Evolutionary conservation across 2,329 filamentous ascomycete species (phyloP), one percentile per base, ranked within the genome.

Genomic region (Ophiosphaerella herpotricha): DNA sequence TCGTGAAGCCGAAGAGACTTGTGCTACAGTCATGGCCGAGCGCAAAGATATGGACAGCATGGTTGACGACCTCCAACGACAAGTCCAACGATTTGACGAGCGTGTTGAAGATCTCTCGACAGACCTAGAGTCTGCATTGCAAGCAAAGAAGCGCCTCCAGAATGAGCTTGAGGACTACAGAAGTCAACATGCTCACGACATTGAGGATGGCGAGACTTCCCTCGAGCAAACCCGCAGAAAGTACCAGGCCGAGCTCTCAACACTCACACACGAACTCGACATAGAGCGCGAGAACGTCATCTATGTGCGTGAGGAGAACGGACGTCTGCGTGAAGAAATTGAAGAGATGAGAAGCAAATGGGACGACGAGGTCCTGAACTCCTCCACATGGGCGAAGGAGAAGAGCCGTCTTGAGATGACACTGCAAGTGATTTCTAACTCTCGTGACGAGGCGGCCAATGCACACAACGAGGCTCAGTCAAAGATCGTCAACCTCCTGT

Each of bases 161-260:
- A 92, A 97, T 68, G 93, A 99, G 77, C 87, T 99, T 2, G 93
- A 97, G 74, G 93, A 99, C 74, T 99, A 97, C 78, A 86, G 94
- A 52, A 96, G 87, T 69, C 92, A 97, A 74, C 86, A 93, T 39
- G 92, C 92, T 50, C 96, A 96, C 74, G 94, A 97, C 65, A 90
- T 97, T 48, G 94, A 97, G 74, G 93, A 99, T 75, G 97, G 94
- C 73, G 93, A 97, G 74, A 88, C 88, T 8, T 94, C 90, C 60
- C 89, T 97, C 84, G 94, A 99, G 75, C 93, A 97, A 75, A 97
- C 93, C 37, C 85, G 93, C 66, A 94, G 93, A 80, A 99, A 97
- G 80, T 99, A 97, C 71, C 94, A 97, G 71, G 84, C 87, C 36
- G 93, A 99, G 73, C 91, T 97, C 70, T 88, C 90, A 13, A 89